A percentile compares a stretch with the other conserved stretches of the same genome.
Conservation (phyloP, 106 monocot species). For the Vanilla planifolia region DNA sequence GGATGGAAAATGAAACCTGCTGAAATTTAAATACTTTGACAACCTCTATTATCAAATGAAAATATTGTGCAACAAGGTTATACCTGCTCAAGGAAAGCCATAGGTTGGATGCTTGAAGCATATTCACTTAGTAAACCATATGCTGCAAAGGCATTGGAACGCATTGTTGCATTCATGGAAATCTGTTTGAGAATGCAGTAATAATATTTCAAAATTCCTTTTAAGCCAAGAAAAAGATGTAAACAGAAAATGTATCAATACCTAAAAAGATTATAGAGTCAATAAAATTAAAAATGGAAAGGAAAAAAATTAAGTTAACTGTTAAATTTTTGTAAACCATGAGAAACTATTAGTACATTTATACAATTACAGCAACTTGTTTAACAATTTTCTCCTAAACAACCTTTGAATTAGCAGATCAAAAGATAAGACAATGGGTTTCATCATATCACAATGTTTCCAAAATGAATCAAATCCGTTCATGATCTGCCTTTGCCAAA, state of each 20-base stretch:
- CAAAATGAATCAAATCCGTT: too few species aligned
- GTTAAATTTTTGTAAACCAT: too few species aligned
- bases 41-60: constrained; percentile 1
- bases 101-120: constrained; percentile 49
- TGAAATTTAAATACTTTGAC: too few species aligned
- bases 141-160: constrained; percentile 85
- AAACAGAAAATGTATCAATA: background rate
- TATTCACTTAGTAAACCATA: constrained; percentile 78
- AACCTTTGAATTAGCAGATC: too few species aligned
- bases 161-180: constrained; percentile 64
- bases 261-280: background rate
- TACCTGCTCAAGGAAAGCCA: constrained; percentile 96
- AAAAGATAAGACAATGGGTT: too few species aligned
- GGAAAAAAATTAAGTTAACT: background rate
- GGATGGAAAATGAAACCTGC: too few species aligned
- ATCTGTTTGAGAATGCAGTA: constrained; percentile 25
- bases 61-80: background rate
- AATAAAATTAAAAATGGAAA: background rate
- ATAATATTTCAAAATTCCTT: background rate
- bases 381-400: too few species aligned
- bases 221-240: background rate
- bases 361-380: too few species aligned
- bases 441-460: too few species aligned
- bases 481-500: too few species aligned
- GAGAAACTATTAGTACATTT: too few species aligned